A percentile compares a stretch with the other conserved stretches of the same genome.
These are phyloP conservation scores for Skeletonema menzelii DNA, from an alignment of 108 stramenopile genomes.

Conservation along the genomic window DNA sequence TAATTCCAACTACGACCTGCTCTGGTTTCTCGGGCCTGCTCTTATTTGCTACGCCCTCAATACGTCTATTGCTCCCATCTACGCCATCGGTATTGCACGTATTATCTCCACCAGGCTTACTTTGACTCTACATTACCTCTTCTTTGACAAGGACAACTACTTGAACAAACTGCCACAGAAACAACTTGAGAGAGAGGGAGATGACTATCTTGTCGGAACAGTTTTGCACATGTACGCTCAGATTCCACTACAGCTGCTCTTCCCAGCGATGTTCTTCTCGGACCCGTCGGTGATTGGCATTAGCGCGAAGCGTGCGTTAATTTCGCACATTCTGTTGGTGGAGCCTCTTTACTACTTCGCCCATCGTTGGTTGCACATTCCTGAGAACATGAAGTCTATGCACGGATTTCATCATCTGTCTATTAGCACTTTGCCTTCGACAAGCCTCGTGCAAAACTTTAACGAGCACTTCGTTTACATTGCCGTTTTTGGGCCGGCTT, in stretches of 20 bases:
- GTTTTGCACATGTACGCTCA: slow-evolving; percentile 70
- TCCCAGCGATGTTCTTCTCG: slow-evolving; percentile 71
- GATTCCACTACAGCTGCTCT: slow-evolving; percentile 58
- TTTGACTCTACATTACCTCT: slow-evolving; percentile 60
- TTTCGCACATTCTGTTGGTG: slow-evolving; percentile 55
- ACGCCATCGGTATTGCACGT: slow-evolving; percentile 58
- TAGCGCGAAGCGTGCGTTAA: slow-evolving; percentile 45
- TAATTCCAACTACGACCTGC: slow-evolving; percentile 57
- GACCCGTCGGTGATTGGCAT: slow-evolving; percentile 31
- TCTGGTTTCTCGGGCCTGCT: slow-evolving; percentile 55
- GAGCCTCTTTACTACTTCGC: slow-evolving; percentile 72
- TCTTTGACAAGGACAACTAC: slow-evolving; percentile 73
- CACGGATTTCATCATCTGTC: slow-evolving; percentile 76
- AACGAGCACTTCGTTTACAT: slow-evolving; percentile 75
- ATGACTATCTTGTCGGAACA: slow-evolving; percentile 63
- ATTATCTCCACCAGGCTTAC: slow-evolving; percentile 59
- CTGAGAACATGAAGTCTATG: slow-evolving; percentile 70
- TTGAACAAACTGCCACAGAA: slow-evolving; percentile 64
- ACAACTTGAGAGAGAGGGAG: slow-evolving; percentile 59
- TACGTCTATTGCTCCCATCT: slow-evolving; percentile 58
- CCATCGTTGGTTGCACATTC: slow-evolving; percentile 72
- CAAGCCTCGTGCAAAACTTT: slow-evolving; percentile 71
- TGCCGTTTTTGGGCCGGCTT: slow-evolving; percentile 70
- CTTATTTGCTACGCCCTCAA: slow-evolving; percentile 42
- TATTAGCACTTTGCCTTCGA: slow-evolving; percentile 63